phyloP scores from a whole-genome alignment of 768 basidiomycete genomes.

The Auriscalpium microsporum region DNA sequence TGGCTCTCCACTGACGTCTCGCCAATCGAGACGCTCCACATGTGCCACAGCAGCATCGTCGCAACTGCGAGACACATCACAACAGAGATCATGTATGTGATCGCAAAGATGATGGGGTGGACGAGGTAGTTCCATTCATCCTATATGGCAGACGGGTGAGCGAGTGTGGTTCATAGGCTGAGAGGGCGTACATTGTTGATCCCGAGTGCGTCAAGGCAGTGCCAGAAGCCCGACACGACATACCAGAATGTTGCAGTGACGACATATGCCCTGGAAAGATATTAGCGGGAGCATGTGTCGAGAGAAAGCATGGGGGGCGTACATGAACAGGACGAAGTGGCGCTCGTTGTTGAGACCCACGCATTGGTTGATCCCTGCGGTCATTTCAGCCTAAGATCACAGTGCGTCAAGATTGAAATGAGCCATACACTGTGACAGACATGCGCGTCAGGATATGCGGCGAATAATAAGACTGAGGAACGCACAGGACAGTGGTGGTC shows the following conservation, averaged over 20 bases:
- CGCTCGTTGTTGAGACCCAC: conserved; percentile 94
- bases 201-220: conserved; percentile 51
- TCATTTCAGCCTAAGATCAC: background rate
- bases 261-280: conserved; percentile 60
- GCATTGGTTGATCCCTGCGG: conserved; percentile 90
- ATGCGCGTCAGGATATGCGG: background rate
- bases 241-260: conserved; percentile 60
- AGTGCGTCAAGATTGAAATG: no score
- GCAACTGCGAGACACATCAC: conserved; percentile 72
- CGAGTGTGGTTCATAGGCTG: no score
- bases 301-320: conserved; percentile 19
- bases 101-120: conserved; percentile 61
- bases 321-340: conserved; percentile 95
- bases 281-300: background rate
- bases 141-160: conserved; percentile 1
- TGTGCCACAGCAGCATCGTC: conserved; percentile 65
- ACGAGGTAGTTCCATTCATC: conserved; percentile 29
- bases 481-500: conserved; percentile 88
- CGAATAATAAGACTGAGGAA: conserved; percentile 15
- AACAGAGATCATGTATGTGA: conserved; percentile 66
- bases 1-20: conserved; percentile 90
- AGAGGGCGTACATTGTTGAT: conserved; percentile 24
- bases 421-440: conserved; percentile 1
- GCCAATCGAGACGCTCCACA: conserved; percentile 60
- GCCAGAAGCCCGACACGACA: conserved; percentile 51